These are phyloP conservation scores for Fusarium fracticaudum DNA, from an alignment of 2,329 filamentous ascomycete genomes.

Conservation along the genomic window DNA sequence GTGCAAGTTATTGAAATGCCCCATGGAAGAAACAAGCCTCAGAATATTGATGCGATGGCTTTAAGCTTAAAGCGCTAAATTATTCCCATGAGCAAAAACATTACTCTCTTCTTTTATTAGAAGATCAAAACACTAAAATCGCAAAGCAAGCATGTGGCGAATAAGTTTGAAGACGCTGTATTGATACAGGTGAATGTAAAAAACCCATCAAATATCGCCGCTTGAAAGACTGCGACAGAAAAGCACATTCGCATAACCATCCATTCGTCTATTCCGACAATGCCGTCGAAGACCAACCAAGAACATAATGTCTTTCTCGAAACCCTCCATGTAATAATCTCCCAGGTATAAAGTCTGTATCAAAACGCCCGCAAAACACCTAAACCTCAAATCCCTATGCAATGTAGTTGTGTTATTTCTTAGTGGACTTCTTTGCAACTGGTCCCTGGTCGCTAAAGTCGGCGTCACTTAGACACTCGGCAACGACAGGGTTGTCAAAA, in stretches of 20 bases:
- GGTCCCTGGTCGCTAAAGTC: constrained; percentile 44
- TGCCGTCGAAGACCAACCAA: not conserved
- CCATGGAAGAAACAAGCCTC: not conserved
- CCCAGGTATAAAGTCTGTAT: constrained; percentile 15
- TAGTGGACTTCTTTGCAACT: constrained; percentile 11
- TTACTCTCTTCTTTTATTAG: not conserved
- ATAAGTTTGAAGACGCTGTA: not conserved
- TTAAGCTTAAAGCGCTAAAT: not conserved
- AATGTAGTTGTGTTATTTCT: constrained; percentile 4
- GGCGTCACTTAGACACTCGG: constrained; percentile 51
- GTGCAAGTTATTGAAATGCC: not conserved
- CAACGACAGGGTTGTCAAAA: constrained; percentile 51
- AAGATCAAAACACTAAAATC: not conserved
- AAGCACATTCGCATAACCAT: not conserved
- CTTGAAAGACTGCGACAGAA: not conserved
- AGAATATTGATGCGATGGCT: not conserved
- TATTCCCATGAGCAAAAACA: not conserved
- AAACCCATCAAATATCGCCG: not conserved
- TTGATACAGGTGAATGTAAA: not conserved
- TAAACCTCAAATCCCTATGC: not conserved
- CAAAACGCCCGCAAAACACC: constrained; percentile 23
- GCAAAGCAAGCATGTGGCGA: not conserved
- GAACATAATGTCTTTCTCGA: not conserved
- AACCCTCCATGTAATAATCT: not conserved
- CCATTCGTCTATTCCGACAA: not conserved